A percentile compares a stretch with the other conserved stretches of the same genome.
These are phyloP conservation scores for Cladobotryum mycophilum DNA, from an alignment of 2,329 filamentous ascomycete genomes.

Conservation along the genomic window DNA sequence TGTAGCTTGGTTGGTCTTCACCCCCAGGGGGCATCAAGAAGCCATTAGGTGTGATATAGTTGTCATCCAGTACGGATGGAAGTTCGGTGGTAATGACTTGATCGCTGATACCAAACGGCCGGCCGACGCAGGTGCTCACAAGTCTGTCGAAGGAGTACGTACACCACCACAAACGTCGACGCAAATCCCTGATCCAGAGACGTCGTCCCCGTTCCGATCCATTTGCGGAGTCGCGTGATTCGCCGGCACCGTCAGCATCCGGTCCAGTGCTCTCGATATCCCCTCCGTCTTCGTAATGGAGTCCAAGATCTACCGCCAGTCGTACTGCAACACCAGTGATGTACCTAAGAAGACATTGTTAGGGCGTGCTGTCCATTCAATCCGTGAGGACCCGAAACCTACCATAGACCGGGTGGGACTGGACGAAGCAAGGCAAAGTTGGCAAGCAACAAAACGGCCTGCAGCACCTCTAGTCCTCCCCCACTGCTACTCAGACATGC, in stretches of 20 bases:
- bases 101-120: conserved; percentile 92
- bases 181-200: conserved; percentile 80
- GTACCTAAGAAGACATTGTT: conserved; percentile 46
- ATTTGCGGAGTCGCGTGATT: conserved; percentile 23
- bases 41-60: conserved; percentile 75
- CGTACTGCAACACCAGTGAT: conserved; percentile 92
- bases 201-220: conserved; percentile 56
- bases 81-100: conserved; percentile 95
- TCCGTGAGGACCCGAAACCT: conserved; percentile 17
- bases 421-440: conserved; percentile 88
- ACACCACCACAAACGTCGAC: conserved; percentile 91
- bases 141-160: conserved; percentile 93
- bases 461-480: conserved; percentile 86
- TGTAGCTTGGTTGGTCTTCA: conserved; percentile 69
- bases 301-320: conserved; percentile 80
- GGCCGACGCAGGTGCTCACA: conserved; percentile 86
- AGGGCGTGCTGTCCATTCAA: not conserved
- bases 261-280: conserved; percentile 55
- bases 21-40: conserved; percentile 56
- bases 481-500: conserved; percentile 77
- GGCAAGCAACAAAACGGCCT: conserved; percentile 84
- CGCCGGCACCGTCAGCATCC: conserved; percentile 27
- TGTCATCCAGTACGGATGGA: conserved; percentile 80
- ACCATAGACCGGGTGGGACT: conserved; percentile 87
- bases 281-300: conserved; percentile 86